Percentiles rank a stretch among this genome's conserved stretches.
phyloP scores from a whole-genome alignment of 805 yeast genomes.

The Middelhovenomyces tepae region DNA sequence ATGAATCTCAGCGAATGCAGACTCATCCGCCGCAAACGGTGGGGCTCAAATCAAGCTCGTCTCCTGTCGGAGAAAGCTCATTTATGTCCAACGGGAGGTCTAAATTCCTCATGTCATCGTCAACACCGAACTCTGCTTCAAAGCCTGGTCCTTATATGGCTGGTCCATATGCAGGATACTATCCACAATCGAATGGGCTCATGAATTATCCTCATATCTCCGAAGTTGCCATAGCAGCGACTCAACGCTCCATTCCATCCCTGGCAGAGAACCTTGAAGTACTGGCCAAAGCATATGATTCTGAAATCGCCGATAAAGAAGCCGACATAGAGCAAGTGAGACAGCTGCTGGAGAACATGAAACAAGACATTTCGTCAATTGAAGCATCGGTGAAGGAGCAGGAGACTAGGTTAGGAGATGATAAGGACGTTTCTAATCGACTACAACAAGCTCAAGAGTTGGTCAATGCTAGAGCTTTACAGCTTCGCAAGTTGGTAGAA shows the following conservation, averaged over 20 bases:
- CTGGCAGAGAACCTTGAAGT: slow-evolving; percentile 28
- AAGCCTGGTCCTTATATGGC: no score
- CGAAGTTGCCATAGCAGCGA: slow-evolving; percentile 46
- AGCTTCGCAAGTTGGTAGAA: slow-evolving; percentile 42
- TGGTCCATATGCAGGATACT: no score
- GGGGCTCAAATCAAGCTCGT: slow-evolving; percentile 1
- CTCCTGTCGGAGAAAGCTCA: slow-evolving; percentile 1
- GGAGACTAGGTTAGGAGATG: slow-evolving; percentile 24
- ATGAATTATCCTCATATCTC: slow-evolving; percentile 45
- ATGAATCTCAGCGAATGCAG: slow-evolving; percentile 19
- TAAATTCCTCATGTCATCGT: no score
- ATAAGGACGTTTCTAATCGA: slow-evolving; percentile 16
- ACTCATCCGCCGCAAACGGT: slow-evolving; percentile 5
- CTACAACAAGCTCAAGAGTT: slow-evolving; percentile 21
- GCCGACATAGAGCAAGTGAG: slow-evolving; percentile 43
- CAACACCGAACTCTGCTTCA: slow-evolving; percentile 8
- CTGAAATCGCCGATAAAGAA: slow-evolving; percentile 46
- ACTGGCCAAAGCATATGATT: slow-evolving; percentile 42
- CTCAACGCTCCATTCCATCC: slow-evolving; percentile 35
- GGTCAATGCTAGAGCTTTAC: slow-evolving; percentile 24
- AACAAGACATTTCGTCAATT: slow-evolving; percentile 32
- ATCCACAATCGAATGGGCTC: no score
- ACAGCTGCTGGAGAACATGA: slow-evolving; percentile 33
- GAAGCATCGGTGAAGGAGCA: slow-evolving; percentile 26
- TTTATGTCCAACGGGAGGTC: no score